phyloP scores from a whole-genome alignment of 768 basidiomycete genomes.

The Leccinum ochraceum region DNA sequence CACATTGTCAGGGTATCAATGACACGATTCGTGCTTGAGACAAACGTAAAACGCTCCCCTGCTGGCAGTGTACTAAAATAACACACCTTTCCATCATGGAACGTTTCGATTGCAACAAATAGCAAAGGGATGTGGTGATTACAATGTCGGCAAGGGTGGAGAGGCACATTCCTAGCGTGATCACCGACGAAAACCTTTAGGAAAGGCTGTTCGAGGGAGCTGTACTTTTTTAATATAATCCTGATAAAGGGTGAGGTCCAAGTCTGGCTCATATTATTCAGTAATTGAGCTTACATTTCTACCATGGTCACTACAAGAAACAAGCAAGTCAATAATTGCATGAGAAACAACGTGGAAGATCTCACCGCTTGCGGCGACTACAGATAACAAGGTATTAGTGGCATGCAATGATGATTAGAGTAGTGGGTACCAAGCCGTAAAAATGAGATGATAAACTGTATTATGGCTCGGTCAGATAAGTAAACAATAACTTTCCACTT shows the following conservation, averaged over 20 bases:
- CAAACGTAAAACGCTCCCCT: background rate
- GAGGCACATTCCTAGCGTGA: conserved; percentile 47
- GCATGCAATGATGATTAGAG: background rate
- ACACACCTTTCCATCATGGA: conserved; percentile 38
- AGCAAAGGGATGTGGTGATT: conserved; percentile 44
- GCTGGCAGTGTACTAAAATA: background rate
- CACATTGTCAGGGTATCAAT: conserved; percentile 24
- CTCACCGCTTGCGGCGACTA: conserved; percentile 26
- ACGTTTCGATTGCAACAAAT: conserved; percentile 40
- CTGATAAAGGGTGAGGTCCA: conserved; percentile 5
- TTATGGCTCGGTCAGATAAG: background rate
- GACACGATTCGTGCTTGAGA: conserved; percentile 22
- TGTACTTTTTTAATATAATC: conserved; percentile 14
- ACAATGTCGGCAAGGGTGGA: conserved; percentile 48
- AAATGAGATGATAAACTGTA: conserved; percentile 18
- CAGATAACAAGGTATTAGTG: background rate
- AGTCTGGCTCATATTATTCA: background rate
- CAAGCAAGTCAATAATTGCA: background rate
- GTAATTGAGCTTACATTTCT: conserved; percentile 21
- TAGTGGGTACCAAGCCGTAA: conserved; percentile 19
- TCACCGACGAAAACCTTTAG: conserved; percentile 36
- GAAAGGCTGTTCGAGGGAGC: conserved; percentile 7
- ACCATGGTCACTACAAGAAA: conserved; percentile 17
- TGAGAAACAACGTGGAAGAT: background rate
- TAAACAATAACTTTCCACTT: background rate